These are phyloP conservation scores for Xerophyta viscosa DNA, from an alignment of 106 monocot genomes.

Conservation along the genomic window DNA sequence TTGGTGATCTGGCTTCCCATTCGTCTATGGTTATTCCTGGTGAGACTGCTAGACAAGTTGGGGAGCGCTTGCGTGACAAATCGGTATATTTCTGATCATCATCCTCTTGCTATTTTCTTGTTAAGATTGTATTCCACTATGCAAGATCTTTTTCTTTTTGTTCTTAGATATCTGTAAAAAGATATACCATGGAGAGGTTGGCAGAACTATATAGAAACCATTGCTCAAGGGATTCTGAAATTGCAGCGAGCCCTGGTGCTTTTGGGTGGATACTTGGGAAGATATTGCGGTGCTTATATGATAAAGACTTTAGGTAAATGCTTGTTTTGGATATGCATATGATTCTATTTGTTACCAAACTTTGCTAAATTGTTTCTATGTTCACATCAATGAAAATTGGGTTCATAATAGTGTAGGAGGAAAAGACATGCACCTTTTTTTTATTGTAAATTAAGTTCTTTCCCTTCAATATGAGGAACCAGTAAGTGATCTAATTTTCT, in stretches of 20 bases:
- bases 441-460: no score
- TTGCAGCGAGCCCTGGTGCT: constrained; percentile 30
- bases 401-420: no score
- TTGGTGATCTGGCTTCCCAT: constrained; percentile 69
- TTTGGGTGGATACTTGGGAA: constrained; percentile 95
- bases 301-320: constrained; percentile 89
- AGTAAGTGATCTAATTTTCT: no score
- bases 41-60: constrained; percentile 51
- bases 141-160: not conserved
- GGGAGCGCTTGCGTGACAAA: constrained; percentile 95
- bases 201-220: constrained; percentile 68
- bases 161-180: constrained; percentile 70
- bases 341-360: no score
- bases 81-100: constrained; percentile 49
- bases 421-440: no score
- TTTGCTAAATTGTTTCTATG: no score
- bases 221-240: constrained; percentile 46
- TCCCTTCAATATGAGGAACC: no score
- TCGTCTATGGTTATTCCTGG: constrained; percentile 41
- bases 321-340: no score
- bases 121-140: constrained; percentile 3
- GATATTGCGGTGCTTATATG: constrained; percentile 94
- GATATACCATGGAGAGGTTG: constrained; percentile 78
- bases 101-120: not conserved
- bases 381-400: no score